Evolutionary conservation across 2,329 filamentous ascomycete species (phyloP).

Genomic region (Lasiodiplodia theobromae): DNA sequence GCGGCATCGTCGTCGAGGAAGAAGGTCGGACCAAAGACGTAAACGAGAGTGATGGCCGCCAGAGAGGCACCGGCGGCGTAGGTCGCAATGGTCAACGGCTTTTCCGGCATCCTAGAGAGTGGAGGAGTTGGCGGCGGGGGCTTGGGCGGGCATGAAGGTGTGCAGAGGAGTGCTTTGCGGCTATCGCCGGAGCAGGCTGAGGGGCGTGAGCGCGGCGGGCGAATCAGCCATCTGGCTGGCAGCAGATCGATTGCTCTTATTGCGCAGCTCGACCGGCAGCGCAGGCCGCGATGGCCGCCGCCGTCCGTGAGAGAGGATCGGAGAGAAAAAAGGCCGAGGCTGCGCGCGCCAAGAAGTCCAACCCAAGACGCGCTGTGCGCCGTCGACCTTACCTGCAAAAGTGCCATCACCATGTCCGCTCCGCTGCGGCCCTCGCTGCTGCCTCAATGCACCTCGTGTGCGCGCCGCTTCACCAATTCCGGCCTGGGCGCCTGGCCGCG

Average conservation of each 20-base stretch:
- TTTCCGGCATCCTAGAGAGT: slow-evolving; percentile 72
- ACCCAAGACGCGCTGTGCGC: background rate
- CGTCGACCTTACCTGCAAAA: slow-evolving; percentile 14
- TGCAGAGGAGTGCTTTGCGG: background rate
- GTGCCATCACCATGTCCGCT: slow-evolving; percentile 42
- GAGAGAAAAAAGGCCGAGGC: slow-evolving; percentile 17
- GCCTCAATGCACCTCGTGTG: slow-evolving; percentile 49
- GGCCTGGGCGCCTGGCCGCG: slow-evolving; percentile 37
- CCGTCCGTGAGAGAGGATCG: slow-evolving; percentile 22
- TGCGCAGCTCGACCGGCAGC: slow-evolving; percentile 9
- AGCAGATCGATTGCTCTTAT: slow-evolving; percentile 18
- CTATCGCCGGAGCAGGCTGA: slow-evolving; percentile 17
- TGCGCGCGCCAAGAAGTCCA: background rate
- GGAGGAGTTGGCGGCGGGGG: slow-evolving; percentile 11
- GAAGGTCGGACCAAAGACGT: slow-evolving; percentile 97
- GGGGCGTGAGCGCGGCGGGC: slow-evolving; percentile 15
- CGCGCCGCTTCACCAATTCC: slow-evolving; percentile 43
- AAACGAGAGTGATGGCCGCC: slow-evolving; percentile 92
- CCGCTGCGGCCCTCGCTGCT: slow-evolving; percentile 42
- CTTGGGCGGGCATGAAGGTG: slow-evolving; percentile 33
- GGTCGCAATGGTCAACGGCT: slow-evolving; percentile 80
- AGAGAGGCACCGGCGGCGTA: slow-evolving; percentile 96
- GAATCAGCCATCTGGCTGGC: slow-evolving; percentile 11
- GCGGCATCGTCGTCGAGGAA: slow-evolving; percentile 82
- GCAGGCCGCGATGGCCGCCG: slow-evolving; percentile 14